These are phyloP conservation scores for Sporisorium exsertum DNA, from an alignment of 1,284 basidiomycete species.

Conservation along the genomic window DNA sequence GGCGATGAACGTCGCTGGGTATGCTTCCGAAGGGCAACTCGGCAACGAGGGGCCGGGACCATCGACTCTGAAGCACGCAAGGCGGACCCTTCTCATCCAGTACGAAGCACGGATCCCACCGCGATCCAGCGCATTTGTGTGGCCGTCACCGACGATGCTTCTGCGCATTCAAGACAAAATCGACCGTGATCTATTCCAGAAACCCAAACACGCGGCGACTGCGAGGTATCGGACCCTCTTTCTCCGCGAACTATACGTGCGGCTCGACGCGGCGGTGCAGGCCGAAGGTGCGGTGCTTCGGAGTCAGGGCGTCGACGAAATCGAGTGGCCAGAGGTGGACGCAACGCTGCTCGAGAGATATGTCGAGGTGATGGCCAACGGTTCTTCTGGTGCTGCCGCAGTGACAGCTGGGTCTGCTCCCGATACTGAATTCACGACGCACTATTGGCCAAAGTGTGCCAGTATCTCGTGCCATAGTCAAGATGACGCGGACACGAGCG, in stretches of 20 bases:
- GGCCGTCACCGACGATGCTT: constrained; percentile 27
- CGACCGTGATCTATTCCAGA: constrained; percentile 33
- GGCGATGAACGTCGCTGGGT: not conserved
- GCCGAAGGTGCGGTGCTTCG: constrained; percentile 25
- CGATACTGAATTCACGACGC: constrained; percentile 35
- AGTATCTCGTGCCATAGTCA: not conserved
- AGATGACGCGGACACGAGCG: not conserved
- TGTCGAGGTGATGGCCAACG: constrained; percentile 25
- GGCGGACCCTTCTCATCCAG: constrained; percentile 36
- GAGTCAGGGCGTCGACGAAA: constrained; percentile 28
- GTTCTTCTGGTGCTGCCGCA: constrained; percentile 5
- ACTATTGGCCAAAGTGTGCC: constrained; percentile 21
- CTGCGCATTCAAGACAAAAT: constrained; percentile 33
- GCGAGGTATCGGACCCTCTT: constrained; percentile 36
- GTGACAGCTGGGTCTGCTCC: constrained; percentile 16
- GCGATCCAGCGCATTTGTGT: constrained; percentile 33
- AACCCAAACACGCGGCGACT: constrained; percentile 15
- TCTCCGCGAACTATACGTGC: constrained; percentile 37
- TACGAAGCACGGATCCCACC: constrained; percentile 47
- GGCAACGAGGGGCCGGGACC: constrained; percentile 23
- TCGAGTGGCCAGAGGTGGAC: constrained; percentile 46
- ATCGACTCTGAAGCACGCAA: constrained; percentile 24
- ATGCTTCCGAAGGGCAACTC: not conserved
- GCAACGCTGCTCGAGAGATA: constrained; percentile 45
- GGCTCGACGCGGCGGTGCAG: constrained; percentile 44